Percentiles rank a stretch among this genome's conserved stretches.
Conservation (phyloP, 2,329 filamentous ascomycete species). For the Colletotrichum falcatum region DNA sequence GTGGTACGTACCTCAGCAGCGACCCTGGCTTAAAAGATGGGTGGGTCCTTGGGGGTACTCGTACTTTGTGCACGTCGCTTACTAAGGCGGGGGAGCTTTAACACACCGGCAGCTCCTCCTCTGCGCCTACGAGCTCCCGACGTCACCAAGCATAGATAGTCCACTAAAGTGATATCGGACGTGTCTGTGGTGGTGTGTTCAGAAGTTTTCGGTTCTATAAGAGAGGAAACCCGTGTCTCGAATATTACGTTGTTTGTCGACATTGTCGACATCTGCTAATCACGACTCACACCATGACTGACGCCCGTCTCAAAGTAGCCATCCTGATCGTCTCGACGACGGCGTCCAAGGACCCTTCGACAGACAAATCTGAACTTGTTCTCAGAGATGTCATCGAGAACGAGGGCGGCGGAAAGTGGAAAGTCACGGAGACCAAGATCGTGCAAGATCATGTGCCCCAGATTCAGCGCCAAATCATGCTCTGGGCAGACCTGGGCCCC, state of each 20-base stretch:
- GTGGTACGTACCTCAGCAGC: slow-evolving; percentile 5
- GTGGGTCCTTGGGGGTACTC: not conserved
- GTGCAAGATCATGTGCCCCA: slow-evolving; percentile 80
- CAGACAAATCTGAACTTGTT: slow-evolving; percentile 77
- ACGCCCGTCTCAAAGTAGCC: slow-evolving; percentile 71
- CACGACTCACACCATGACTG: slow-evolving; percentile 49
- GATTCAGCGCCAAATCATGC: slow-evolving; percentile 79
- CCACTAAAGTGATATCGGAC: not conserved
- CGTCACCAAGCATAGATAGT: slow-evolving; percentile 23
- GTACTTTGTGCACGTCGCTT: slow-evolving; percentile 2
- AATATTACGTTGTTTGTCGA: too few species aligned
- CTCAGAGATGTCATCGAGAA: slow-evolving; percentile 77
- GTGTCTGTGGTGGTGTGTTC: slow-evolving; percentile 1
- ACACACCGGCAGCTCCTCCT: slow-evolving; percentile 1
- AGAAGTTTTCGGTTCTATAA: not conserved
- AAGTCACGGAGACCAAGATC: slow-evolving; percentile 75
- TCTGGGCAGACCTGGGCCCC: slow-evolving; percentile 76
- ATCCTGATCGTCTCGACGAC: slow-evolving; percentile 94
- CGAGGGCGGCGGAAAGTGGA: slow-evolving; percentile 79
- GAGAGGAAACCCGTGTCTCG: too few species aligned
- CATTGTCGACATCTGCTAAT: not conserved
- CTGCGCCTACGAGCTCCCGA: slow-evolving; percentile 21
- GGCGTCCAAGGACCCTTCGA: slow-evolving; percentile 80
- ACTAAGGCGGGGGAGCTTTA: slow-evolving; percentile 37
- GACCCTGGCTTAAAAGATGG: not conserved